phyloP scores from a whole-genome alignment of 768 basidiomycete genomes.

The Mycena floridula region DNA sequence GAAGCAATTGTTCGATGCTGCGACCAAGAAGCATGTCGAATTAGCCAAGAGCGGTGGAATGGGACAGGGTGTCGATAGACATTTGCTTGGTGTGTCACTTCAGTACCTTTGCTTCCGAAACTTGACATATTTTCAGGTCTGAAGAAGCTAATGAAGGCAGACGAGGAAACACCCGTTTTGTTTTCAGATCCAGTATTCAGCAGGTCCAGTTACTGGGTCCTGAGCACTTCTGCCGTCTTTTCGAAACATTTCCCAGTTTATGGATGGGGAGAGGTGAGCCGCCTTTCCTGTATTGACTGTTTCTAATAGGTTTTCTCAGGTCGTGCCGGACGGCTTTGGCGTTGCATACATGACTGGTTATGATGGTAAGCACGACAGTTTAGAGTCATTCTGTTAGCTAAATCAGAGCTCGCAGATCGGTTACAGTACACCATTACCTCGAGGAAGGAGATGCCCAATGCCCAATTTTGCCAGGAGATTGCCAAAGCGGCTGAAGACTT shows the following conservation, averaged over 20 bases:
- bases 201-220: conserved; percentile 75
- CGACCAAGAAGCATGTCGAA: conserved; percentile 56
- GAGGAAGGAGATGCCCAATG: conserved; percentile 77
- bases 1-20: conserved; percentile 49
- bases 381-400: conserved; percentile 5
- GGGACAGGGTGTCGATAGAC: conserved; percentile 80
- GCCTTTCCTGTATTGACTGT: not conserved
- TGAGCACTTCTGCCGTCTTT: conserved; percentile 87
- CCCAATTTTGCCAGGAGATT: conserved; percentile 67
- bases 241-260: conserved; percentile 81
- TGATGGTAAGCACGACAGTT: conserved; percentile 45
- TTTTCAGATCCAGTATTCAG: conserved; percentile 71
- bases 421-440: conserved; percentile 88
- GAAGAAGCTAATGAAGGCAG: conserved; percentile 56
- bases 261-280: conserved; percentile 84
- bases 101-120: not conserved
- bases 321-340: conserved; percentile 91
- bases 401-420: conserved; percentile 42
- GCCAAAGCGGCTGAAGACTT: conserved; percentile 57
- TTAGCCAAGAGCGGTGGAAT: conserved; percentile 62
- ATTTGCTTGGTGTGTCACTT: conserved; percentile 63
- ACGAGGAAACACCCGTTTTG: conserved; percentile 60
- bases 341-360: conserved; percentile 93
- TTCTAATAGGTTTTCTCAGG: conserved; percentile 25
- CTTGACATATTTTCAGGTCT: conserved; percentile 41